Evolutionary conservation across 176 grass and related monocot genomes (phyloP).

Genomic region (Oryza brachyantha): DNA sequence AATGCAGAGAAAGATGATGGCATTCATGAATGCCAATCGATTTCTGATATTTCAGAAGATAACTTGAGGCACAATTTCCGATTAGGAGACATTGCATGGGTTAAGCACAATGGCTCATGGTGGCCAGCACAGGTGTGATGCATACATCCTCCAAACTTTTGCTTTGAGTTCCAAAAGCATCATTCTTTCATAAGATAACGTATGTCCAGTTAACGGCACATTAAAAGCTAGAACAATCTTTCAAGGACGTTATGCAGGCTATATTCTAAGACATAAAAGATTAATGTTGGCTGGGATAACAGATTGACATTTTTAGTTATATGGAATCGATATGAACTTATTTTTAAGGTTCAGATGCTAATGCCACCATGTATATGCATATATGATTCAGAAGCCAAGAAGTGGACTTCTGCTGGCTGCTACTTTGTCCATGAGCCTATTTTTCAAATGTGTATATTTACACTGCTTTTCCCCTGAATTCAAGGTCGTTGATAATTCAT

Average conservation of each 20-base stretch:
- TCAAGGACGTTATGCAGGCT: not conserved
- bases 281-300: not conserved
- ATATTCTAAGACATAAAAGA: not conserved
- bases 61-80: constrained; percentile 43
- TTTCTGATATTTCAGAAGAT: constrained; percentile 10
- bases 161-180: not conserved
- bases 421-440: constrained; percentile 19
- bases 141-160: constrained; percentile 5
- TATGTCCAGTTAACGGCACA: not conserved
- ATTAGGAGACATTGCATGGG: constrained; percentile 78
- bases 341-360: not conserved
- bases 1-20: constrained; percentile 9
- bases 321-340: constrained; percentile 5
- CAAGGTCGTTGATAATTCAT: constrained; percentile 77
- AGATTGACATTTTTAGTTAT: constrained; percentile 1
- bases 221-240: not conserved
- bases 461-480: constrained; percentile 22
- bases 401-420: constrained; percentile 11
- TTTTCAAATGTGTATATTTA: constrained; percentile 29
- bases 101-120: constrained; percentile 61
- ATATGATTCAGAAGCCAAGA: constrained; percentile 1
- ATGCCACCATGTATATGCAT: not conserved
- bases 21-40: not conserved
- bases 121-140: constrained; percentile 88
- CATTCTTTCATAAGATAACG: not conserved